Percentiles rank a stretch among this genome's conserved stretches.
These are phyloP conservation scores for Raphanus sativus DNA, from an alignment of 345 rosid species.

Conservation along the genomic window DNA sequence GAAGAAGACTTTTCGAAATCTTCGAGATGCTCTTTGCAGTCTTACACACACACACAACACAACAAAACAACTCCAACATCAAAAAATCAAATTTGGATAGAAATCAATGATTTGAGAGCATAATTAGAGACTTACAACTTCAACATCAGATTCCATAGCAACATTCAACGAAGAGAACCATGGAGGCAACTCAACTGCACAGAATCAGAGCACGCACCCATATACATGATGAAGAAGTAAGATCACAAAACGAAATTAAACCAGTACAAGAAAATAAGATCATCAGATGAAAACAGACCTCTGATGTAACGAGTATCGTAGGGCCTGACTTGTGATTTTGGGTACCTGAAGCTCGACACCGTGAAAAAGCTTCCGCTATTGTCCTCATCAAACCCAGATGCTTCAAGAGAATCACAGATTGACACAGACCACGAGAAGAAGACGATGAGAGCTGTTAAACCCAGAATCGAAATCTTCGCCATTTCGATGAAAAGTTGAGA, in stretches of 20 bases:
- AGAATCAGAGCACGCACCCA: background rate
- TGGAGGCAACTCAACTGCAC: slow-evolving; percentile 82
- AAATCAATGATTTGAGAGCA: background rate
- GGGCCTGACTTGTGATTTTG: slow-evolving; percentile 56
- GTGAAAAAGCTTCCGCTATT: slow-evolving; percentile 41
- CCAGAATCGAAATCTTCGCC: slow-evolving; percentile 23
- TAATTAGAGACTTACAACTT: slow-evolving; percentile 58
- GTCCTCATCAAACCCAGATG: slow-evolving; percentile 6
- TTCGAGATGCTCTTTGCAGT: slow-evolving; percentile 45
- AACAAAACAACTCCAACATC: background rate
- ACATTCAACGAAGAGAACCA: slow-evolving; percentile 87
- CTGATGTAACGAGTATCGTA: slow-evolving; percentile 69
- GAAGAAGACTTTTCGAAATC: slow-evolving; percentile 57
- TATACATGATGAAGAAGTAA: no score
- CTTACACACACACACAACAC: slow-evolving; percentile 35
- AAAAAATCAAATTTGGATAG: background rate
- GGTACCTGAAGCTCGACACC: slow-evolving; percentile 70
- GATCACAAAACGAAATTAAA: no score
- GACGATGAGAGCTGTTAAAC: slow-evolving; percentile 11
- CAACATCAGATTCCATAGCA: slow-evolving; percentile 70
- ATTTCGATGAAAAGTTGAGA: background rate
- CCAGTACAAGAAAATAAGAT: no score
- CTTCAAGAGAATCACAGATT: slow-evolving; percentile 21
- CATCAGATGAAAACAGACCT: slow-evolving; percentile 41
- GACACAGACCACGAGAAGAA: slow-evolving; percentile 8